Evolutionary conservation across 139 green algal species (phyloP).

Genomic region (Micractinium conductrix): DNA sequence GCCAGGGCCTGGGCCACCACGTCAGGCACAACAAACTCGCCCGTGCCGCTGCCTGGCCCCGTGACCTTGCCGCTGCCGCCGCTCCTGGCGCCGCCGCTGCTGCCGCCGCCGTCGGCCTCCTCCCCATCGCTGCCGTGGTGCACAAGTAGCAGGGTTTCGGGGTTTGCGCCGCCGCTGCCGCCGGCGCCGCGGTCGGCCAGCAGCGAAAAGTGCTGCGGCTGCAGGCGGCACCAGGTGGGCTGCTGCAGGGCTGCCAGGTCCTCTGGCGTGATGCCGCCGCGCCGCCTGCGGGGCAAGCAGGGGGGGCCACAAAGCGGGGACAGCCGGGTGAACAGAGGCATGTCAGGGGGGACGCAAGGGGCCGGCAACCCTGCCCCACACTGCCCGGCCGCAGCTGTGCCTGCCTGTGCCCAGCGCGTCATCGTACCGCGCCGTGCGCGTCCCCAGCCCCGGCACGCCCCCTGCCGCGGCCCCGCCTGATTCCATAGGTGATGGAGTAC

Average conservation of each 20-base stretch:
- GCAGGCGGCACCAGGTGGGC: slow-evolving; percentile 85
- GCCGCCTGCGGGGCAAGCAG: slow-evolving; percentile 7
- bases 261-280: slow-evolving; percentile 37
- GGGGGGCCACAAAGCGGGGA: not conserved
- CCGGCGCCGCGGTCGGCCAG: slow-evolving; percentile 49
- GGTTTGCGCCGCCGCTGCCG: not conserved
- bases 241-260: slow-evolving; percentile 51
- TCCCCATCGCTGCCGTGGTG: not conserved
- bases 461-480: slow-evolving; percentile 23
- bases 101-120: not conserved
- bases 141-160: slow-evolving; percentile 75
- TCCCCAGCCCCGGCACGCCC: not conserved
- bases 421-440: too few relatives aligned
- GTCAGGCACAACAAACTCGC: slow-evolving; percentile 23
- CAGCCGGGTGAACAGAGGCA: not conserved
- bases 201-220: slow-evolving; percentile 60
- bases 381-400: too few relatives aligned
- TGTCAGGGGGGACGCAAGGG: not conserved
- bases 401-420: too few relatives aligned
- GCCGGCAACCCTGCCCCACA: too few relatives aligned
- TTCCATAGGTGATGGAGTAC: slow-evolving; percentile 65
- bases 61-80: not conserved
- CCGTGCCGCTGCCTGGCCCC: not conserved
- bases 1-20: slow-evolving; percentile 22
- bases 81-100: not conserved